phyloP scores from a whole-genome alignment of 2,329 filamentous ascomycete genomes.

The Dothideomycetes sp. region DNA sequence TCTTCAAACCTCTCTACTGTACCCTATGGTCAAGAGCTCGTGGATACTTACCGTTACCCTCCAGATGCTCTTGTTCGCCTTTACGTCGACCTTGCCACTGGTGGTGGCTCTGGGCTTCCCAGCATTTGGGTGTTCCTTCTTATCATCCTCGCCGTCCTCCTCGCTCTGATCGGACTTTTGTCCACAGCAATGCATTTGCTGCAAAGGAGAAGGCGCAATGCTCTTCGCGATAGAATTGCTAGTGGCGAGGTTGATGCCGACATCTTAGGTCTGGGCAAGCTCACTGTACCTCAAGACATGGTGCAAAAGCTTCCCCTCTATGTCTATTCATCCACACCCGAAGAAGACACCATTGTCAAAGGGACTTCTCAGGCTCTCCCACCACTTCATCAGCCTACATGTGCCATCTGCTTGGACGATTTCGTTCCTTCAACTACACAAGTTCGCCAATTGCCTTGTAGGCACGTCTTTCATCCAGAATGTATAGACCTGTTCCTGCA shows the following conservation, averaged over 20 bases:
- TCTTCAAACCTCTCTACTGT: conserved; percentile 59
- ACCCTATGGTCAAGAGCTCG: conserved; percentile 25
- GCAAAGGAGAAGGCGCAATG: conserved; percentile 60
- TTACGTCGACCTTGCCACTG: conserved; percentile 41
- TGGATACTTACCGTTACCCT: conserved; percentile 25
- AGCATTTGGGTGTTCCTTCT: conserved; percentile 72
- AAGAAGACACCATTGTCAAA: neutral
- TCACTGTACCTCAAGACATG: conserved; percentile 64
- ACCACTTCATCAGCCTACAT: conserved; percentile 63
- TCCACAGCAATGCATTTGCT: conserved; percentile 68
- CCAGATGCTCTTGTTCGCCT: conserved; percentile 40
- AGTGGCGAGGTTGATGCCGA: conserved; percentile 79
- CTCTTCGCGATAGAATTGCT: conserved; percentile 60
- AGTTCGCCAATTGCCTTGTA: conserved; percentile 79
- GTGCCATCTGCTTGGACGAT: conserved; percentile 81
- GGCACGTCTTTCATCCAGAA: conserved; percentile 85
- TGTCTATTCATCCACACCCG: conserved; percentile 46
- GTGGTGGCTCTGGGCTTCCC: conserved; percentile 44
- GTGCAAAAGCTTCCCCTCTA: conserved; percentile 70
- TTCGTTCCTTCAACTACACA: conserved; percentile 61
- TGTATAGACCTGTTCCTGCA: conserved; percentile 82
- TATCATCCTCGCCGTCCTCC: conserved; percentile 60
- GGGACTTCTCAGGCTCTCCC: conserved; percentile 13
- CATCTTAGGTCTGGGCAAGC: conserved; percentile 69
- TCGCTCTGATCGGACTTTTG: conserved; percentile 57